Evolutionary conservation across 129 eudicot genomes (phyloP).

Genomic region (Flaveria trinervia): DNA sequence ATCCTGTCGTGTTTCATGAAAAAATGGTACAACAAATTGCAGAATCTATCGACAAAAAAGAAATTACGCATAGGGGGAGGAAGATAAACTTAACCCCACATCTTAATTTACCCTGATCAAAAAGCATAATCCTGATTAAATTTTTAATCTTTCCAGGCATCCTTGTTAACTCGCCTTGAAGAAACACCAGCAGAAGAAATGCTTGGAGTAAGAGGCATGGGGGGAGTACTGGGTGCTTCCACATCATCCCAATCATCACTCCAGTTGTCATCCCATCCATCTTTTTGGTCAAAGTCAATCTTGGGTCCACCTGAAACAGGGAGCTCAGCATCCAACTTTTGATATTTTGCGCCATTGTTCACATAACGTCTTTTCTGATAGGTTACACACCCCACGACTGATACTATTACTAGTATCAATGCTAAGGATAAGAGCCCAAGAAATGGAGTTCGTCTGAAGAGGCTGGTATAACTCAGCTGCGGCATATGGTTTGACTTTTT

Average conservation of each 20-base stretch:
- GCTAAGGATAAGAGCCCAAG: constrained; percentile 46
- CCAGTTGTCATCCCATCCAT: constrained; percentile 86
- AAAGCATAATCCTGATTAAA: background rate
- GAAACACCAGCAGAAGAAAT: constrained; percentile 71
- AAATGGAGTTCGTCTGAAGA: constrained; percentile 43
- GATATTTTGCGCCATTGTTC: constrained; percentile 53
- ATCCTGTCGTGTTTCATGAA: constrained; percentile 21
- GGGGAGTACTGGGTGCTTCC: constrained; percentile 75
- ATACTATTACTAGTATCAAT: constrained; percentile 40
- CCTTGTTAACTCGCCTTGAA: constrained; percentile 69
- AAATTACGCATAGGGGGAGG: background rate
- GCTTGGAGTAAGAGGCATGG: constrained; percentile 76
- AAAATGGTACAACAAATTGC: constrained; percentile 29
- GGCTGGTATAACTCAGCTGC: constrained; percentile 35
- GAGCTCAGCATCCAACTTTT: constrained; percentile 64
- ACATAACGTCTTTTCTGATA: constrained; percentile 34
- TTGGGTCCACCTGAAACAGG: constrained; percentile 60
- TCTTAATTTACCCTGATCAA: constrained; percentile 8
- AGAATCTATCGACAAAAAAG: background rate
- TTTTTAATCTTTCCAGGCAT: constrained; percentile 78
- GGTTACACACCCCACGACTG: constrained; percentile 39
- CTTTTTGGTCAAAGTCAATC: constrained; percentile 40
- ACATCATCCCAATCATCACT: constrained; percentile 84
- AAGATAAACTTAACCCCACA: background rate
- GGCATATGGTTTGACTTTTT: constrained; percentile 37